Evolutionary conservation across 164 flowering plant genomes (phyloP).

Genomic region (Annona squamosa): DNA sequence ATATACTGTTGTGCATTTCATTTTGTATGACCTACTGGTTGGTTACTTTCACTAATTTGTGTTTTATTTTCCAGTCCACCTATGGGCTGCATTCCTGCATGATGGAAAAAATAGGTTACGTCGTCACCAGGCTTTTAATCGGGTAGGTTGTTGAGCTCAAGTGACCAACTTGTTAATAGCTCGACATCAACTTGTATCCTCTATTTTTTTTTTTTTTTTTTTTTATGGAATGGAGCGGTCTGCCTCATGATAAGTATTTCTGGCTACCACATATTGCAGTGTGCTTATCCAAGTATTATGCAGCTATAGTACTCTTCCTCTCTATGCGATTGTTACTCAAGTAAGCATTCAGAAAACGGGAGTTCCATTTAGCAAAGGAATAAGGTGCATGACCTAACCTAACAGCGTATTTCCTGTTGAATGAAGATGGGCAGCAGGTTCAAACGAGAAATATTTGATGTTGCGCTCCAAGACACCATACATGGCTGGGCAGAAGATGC

Average conservation of each 20-base stretch:
- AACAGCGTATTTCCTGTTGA: neutral
- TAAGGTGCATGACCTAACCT: neutral
- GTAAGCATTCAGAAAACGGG: constrained; percentile 25
- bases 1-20: neutral
- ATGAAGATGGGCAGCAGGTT: constrained; percentile 80
- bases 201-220: neutral
- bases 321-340: constrained; percentile 92
- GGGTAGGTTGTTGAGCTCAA: constrained; percentile 47
- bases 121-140: constrained; percentile 72
- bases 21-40: neutral
- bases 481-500: constrained; percentile 14
- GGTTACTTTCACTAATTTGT: neutral
- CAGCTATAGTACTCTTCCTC: constrained; percentile 90
- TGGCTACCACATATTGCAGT: constrained; percentile 23
- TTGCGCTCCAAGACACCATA: constrained; percentile 33
- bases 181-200: neutral
- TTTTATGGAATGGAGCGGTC: neutral
- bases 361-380: neutral
- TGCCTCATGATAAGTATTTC: neutral
- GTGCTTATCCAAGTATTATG: constrained; percentile 78
- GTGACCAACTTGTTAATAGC: neutral
- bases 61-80: constrained; percentile 2
- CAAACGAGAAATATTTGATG: constrained; percentile 68
- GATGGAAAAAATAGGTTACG: constrained; percentile 60
- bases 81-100: constrained; percentile 81